Percentiles rank a stretch among this genome's conserved stretches.
These are phyloP conservation scores for Diaporthe vaccinii DNA, from an alignment of 2,329 filamentous ascomycete genomes.

Conservation along the genomic window DNA sequence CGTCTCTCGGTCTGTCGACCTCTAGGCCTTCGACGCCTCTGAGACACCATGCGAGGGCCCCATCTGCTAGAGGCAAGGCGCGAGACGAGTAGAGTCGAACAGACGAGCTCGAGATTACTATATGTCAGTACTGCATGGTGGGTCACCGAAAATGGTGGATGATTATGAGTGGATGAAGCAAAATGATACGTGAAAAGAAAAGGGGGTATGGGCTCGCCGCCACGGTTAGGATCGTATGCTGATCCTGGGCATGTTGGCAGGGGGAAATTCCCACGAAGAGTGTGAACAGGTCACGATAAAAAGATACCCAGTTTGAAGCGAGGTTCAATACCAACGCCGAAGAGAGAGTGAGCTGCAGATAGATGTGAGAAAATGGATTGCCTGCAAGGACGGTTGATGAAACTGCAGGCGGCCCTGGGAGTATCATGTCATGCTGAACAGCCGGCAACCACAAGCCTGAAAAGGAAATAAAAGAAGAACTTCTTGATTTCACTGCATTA, in stretches of 20 bases:
- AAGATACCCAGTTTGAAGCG: conserved; percentile 21
- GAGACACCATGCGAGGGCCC: conserved; percentile 50
- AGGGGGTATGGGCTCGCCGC: background rate
- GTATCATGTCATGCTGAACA: background rate
- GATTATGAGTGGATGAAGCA: background rate
- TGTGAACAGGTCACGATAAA: background rate
- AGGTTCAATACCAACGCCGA: background rate
- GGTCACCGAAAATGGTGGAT: background rate
- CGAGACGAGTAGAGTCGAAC: conserved; percentile 52
- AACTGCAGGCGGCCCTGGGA: background rate
- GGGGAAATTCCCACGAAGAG: background rate
- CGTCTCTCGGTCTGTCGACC: conserved; percentile 56
- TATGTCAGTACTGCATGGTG: background rate
- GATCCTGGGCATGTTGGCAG: background rate
- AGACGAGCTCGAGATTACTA: background rate
- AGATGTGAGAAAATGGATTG: background rate
- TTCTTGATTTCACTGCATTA: background rate
- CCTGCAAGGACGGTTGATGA: background rate
- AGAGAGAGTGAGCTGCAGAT: background rate
- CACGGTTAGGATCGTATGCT: background rate
- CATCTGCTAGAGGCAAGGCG: conserved; percentile 55
- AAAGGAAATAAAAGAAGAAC: background rate
- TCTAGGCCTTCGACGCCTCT: conserved; percentile 64
- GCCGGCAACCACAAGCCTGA: background rate
- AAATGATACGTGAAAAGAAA: background rate